Conservation (phyloP, 352 stramenopile genomes). For the Albugo laibachii region DNA sequence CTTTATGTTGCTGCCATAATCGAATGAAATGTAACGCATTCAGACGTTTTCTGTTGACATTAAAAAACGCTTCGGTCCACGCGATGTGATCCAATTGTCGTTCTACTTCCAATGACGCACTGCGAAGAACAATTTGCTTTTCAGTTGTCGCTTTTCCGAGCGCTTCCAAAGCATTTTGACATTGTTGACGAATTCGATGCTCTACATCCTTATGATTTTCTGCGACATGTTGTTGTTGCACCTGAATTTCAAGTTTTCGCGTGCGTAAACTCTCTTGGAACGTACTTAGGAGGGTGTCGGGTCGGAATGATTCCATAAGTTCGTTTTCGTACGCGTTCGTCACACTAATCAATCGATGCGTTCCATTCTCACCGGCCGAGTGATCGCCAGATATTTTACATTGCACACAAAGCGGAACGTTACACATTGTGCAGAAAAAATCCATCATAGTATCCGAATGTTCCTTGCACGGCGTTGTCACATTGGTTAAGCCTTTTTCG, state of each 20-base stretch:
- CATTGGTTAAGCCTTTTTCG: constrained; percentile 16
- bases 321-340: constrained; percentile 42
- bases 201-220: constrained; percentile 28
- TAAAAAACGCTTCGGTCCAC: constrained; percentile 41
- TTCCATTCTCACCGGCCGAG: constrained; percentile 54
- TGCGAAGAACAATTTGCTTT: constrained; percentile 29
- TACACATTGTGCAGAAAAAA: constrained; percentile 53
- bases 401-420: constrained; percentile 39
- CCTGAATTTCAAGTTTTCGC: constrained; percentile 21
- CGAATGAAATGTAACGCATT: constrained; percentile 37
- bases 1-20: constrained; percentile 47
- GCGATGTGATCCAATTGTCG: constrained; percentile 50
- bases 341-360: constrained; percentile 38
- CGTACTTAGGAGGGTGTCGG: constrained; percentile 41
- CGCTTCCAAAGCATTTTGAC: constrained; percentile 17
- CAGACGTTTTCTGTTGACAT: constrained; percentile 19
- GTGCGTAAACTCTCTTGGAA: constrained; percentile 37
- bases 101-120: constrained; percentile 36
- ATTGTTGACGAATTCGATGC: constrained; percentile 26
- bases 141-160: constrained; percentile 19
- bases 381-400: constrained; percentile 74
- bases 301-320: constrained; percentile 36
- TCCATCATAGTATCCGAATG: constrained; percentile 43
- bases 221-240: constrained; percentile 13
- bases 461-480: constrained; percentile 14